These are phyloP conservation scores for Calonectria crousiana DNA, from an alignment of 2,329 filamentous ascomycete genomes.

Conservation along the genomic window DNA sequence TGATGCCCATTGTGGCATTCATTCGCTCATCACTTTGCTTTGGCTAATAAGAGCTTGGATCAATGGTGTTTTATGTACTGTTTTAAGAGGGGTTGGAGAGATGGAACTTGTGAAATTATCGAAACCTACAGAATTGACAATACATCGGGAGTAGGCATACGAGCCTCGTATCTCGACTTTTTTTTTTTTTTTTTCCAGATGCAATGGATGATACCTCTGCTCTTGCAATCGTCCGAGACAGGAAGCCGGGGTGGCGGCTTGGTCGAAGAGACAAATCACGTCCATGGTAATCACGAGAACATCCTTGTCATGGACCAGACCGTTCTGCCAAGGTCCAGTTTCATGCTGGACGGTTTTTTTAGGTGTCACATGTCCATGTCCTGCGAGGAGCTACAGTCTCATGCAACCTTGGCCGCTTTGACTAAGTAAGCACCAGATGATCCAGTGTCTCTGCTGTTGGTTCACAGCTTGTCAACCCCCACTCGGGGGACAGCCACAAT, in stretches of 20 bases:
- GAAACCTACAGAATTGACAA: slow-evolving; percentile 10
- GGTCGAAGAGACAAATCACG: neutral
- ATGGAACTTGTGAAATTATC: slow-evolving; percentile 5
- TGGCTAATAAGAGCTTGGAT: slow-evolving; percentile 9
- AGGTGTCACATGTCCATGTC: slow-evolving; percentile 17
- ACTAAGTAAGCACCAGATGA: slow-evolving; percentile 2
- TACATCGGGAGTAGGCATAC: neutral
- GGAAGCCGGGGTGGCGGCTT: neutral
- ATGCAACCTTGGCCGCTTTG: neutral
- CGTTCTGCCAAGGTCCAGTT: neutral
- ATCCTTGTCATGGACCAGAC: slow-evolving; percentile 4
- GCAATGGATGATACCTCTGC: neutral
- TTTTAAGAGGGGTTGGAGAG: neutral
- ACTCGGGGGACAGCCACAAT: slow-evolving; percentile 34
- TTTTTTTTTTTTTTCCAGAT: neutral
- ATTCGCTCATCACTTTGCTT: neutral
- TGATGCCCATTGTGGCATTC: slow-evolving; percentile 1
- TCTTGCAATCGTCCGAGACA: neutral
- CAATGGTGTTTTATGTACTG: slow-evolving; percentile 15
- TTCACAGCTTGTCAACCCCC: slow-evolving; percentile 29
- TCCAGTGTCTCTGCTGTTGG: slow-evolving; percentile 17
- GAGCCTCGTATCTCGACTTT: neutral
- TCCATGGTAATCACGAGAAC: slow-evolving; percentile 1
- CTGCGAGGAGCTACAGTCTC: neutral
- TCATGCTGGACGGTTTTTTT: neutral